phyloP scores from a whole-genome alignment of 805 yeast species.

The Yarrowia sp. region DNA sequence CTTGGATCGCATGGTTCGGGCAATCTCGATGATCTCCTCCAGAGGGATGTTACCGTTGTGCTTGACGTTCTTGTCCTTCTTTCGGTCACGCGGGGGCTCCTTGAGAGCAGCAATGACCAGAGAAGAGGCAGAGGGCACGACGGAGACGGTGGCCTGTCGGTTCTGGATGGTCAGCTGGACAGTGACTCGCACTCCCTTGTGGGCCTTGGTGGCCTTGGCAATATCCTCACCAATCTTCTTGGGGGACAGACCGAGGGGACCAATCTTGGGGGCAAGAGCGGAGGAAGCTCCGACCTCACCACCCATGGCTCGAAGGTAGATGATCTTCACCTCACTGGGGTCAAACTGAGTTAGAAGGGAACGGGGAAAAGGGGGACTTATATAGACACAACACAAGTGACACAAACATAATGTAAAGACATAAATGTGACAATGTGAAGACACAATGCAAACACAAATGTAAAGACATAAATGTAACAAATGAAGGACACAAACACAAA shows the following conservation, averaged over 20 bases:
- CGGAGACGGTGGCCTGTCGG: conserved; percentile 99
- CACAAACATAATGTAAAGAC: no score
- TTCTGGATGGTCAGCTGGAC: conserved; percentile 98
- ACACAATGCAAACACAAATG: no score
- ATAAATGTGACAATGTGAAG: no score
- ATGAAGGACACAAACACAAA: no score
- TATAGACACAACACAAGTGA: no score
- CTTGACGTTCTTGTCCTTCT: conserved; percentile 99
- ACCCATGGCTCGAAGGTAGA: conserved; percentile 99
- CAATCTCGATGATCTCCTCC: conserved; percentile 94
- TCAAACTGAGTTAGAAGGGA: conserved; percentile 75
- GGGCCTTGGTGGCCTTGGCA: conserved; percentile 98
- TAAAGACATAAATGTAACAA: no score
- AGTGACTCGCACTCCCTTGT: conserved; percentile 99
- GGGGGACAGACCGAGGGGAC: conserved; percentile 99
- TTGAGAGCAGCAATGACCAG: conserved; percentile 98
- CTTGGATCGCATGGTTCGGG: conserved; percentile 96
- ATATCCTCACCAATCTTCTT: conserved; percentile 99
- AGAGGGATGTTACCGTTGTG: conserved; percentile 98
- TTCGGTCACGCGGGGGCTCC: conserved; percentile 99
- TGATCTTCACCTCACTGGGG: conserved; percentile 96
- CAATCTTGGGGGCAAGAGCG: conserved; percentile 99
- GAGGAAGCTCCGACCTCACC: conserved; percentile 99
- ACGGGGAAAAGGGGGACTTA: not conserved
- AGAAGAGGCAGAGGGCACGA: conserved; percentile 99